Percentiles rank a stretch among this genome's conserved stretches.
Evolutionary conservation across 2,329 filamentous ascomycete species (phyloP).

Genomic region (Xylariaceae sp.): DNA sequence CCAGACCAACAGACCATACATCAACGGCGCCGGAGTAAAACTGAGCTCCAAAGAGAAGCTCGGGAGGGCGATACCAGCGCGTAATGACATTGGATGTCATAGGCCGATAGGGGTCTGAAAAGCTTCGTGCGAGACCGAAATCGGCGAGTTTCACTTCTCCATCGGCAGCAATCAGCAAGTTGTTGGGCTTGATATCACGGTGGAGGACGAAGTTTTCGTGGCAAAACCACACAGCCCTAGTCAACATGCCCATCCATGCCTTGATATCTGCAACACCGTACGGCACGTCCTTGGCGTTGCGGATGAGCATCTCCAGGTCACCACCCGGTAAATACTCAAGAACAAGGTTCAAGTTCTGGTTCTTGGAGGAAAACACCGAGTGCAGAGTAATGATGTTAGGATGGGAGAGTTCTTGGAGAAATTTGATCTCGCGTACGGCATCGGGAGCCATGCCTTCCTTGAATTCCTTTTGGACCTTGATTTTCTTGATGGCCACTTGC

Average conservation of each 20-base stretch:
- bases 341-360: constrained; percentile 94
- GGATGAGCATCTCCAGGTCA: constrained; percentile 91
- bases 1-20: constrained; percentile 88
- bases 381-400: constrained; percentile 93
- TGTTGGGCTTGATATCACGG: constrained; percentile 98
- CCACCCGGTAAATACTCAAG: constrained; percentile 92
- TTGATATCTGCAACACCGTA: constrained; percentile 93
- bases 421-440: constrained; percentile 92
- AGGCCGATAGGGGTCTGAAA: constrained; percentile 79
- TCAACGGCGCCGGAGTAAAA: constrained; percentile 92
- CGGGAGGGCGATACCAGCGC: constrained; percentile 92
- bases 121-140: constrained; percentile 89
- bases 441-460: constrained; percentile 91
- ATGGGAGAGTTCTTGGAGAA: constrained; percentile 89
- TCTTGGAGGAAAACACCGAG: constrained; percentile 91
- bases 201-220: constrained; percentile 93
- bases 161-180: constrained; percentile 88
- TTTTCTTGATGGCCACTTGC: constrained; percentile 89
- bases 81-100: constrained; percentile 98
- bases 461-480: constrained; percentile 82
- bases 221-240: constrained; percentile 90
- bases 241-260: constrained; percentile 98
- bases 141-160: constrained; percentile 94
- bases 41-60: constrained; percentile 85
- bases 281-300: constrained; percentile 72